Percentiles rank a stretch among this genome's conserved stretches.
phyloP scores from a whole-genome alignment of 495 filamentous ascomycete genomes.

The Rusavskia elegans region DNA sequence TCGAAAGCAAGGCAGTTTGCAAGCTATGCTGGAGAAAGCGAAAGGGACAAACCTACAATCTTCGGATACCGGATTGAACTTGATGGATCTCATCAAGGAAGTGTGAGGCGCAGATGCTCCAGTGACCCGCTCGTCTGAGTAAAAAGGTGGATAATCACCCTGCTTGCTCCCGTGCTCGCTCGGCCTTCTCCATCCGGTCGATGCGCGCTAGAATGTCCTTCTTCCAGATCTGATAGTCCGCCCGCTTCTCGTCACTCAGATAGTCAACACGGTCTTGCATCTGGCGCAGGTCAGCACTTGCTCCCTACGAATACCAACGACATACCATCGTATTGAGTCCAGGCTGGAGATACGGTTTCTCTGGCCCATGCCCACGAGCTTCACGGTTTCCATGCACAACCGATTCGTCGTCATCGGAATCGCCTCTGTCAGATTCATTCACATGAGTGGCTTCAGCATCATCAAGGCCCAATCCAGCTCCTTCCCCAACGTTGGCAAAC shows the following conservation, averaged over 20 bases:
- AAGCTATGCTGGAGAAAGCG: conserved; percentile 38
- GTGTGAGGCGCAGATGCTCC: conserved; percentile 2
- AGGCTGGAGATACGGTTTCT: conserved; percentile 30
- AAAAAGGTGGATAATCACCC: background rate
- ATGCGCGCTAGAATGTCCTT: conserved; percentile 42
- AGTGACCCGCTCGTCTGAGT: background rate
- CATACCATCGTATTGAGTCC: conserved; percentile 52
- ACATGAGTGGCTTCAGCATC: conserved; percentile 21
- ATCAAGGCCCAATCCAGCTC: conserved; percentile 17
- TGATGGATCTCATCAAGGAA: conserved; percentile 42
- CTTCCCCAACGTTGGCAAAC: conserved; percentile 40
- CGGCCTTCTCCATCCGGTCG: conserved; percentile 26
- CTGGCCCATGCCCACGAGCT: conserved; percentile 13
- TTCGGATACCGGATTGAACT: conserved; percentile 28
- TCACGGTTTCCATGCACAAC: conserved; percentile 6
- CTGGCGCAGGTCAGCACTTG: conserved; percentile 2
- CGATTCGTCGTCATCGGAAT: conserved; percentile 4
- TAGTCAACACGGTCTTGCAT: conserved; percentile 74
- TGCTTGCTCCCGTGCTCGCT: background rate
- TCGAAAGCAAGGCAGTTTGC: conserved; percentile 41
- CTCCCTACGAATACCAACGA: background rate
- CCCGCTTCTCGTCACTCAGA: conserved; percentile 49
- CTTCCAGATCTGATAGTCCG: conserved; percentile 62
- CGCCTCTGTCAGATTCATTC: conserved; percentile 2
- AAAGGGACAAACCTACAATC: conserved; percentile 19